Conservation (phyloP, 495 filamentous ascomycete species). For the Penicillium verhagenii region DNA sequence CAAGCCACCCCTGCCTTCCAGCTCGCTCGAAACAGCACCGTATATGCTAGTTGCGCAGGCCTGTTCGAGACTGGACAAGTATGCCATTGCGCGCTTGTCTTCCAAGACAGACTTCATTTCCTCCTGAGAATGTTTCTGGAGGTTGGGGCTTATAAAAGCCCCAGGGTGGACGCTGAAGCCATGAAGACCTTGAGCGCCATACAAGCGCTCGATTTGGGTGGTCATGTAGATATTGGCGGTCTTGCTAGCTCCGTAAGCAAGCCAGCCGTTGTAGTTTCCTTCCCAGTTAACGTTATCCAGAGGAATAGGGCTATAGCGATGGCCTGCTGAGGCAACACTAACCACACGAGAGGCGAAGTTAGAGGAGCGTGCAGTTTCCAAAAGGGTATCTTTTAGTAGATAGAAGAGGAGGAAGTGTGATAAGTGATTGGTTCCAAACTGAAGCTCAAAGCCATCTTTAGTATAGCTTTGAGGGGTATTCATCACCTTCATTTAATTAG, state of each 20-base stretch:
- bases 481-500: no score
- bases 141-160: conserved; percentile 19
- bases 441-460: conserved; percentile 43
- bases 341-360: conserved; percentile 44
- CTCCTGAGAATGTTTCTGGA: conserved; percentile 8
- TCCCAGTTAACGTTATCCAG: conserved; percentile 26
- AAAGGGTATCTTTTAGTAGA: conserved; percentile 41
- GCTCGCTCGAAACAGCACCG: conserved; percentile 39
- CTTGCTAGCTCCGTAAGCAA: conserved; percentile 34
- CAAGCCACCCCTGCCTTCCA: conserved; percentile 37
- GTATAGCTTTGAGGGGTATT: conserved; percentile 38
- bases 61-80: conserved; percentile 32
- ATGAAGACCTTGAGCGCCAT: conserved; percentile 36
- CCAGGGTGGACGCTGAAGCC: conserved; percentile 41
- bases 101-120: conserved; percentile 14
- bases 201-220: conserved; percentile 39
- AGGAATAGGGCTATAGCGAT: conserved; percentile 19
- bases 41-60: conserved; percentile 42
- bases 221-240: conserved; percentile 37
- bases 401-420: conserved; percentile 51
- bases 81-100: conserved; percentile 13
- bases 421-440: conserved; percentile 50
- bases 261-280: conserved; percentile 26
- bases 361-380: conserved; percentile 34
- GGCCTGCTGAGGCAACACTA: conserved; percentile 36